These are phyloP conservation scores for Monosporozyma aerobia DNA, from an alignment of 805 yeast species.

Conservation along the genomic window DNA sequence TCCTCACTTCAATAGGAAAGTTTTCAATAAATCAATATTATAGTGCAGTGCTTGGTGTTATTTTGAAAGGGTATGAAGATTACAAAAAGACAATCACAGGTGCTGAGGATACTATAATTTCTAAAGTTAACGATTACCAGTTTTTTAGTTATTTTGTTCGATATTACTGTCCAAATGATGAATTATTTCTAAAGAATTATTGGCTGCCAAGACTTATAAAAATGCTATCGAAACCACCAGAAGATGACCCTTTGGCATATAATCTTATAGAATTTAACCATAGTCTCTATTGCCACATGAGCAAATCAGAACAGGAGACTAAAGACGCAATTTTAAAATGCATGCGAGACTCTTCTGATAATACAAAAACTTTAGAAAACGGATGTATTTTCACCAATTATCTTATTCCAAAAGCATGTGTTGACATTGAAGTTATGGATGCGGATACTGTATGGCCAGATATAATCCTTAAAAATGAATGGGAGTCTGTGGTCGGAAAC, in stretches of 20 bases:
- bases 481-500: not conserved
- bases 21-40: not conserved
- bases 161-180: slow-evolving; percentile 10
- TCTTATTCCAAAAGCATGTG: not conserved
- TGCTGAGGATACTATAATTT: not conserved
- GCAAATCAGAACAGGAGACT: not conserved
- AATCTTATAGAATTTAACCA: not conserved
- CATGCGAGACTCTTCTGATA: not conserved
- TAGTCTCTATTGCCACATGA: not conserved
- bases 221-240: not conserved
- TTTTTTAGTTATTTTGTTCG: not conserved
- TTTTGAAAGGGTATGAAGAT: not conserved
- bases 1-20: not conserved
- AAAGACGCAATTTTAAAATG: not conserved
- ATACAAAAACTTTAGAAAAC: not conserved
- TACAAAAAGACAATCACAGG: not conserved
- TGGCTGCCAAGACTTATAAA: slow-evolving; percentile 3
- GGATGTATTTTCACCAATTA: not conserved
- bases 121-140: not conserved
- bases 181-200: slow-evolving; percentile 6
- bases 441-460: slow-evolving; percentile 7
- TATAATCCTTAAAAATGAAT: not conserved
- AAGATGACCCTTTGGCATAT: not conserved
- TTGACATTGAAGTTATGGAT: not conserved
- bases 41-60: not conserved